Evolutionary conservation across 2,329 filamentous ascomycete genomes (phyloP).

Genomic region (Pestalotiopsis sp.): DNA sequence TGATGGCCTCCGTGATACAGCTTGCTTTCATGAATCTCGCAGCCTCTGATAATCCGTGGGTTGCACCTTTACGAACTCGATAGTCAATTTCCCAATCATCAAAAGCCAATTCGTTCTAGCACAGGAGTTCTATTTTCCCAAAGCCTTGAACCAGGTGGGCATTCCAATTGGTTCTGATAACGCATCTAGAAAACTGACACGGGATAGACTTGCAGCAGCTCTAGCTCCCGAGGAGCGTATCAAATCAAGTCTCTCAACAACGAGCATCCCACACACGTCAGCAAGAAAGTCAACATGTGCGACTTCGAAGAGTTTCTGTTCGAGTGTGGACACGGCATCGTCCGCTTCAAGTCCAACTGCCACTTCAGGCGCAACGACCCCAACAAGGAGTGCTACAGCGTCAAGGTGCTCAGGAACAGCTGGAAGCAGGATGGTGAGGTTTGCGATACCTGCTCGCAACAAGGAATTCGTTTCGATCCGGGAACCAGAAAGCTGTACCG

Average conservation of each 20-base stretch:
- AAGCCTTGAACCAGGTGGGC: no score
- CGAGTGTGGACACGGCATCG: slow-evolving; percentile 60
- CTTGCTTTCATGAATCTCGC: not conserved
- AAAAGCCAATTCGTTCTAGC: no score
- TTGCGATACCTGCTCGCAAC: slow-evolving; percentile 48
- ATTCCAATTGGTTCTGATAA: no score
- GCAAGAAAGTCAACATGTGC: slow-evolving; percentile 55
- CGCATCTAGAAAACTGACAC: no score
- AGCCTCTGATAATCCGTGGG: no score
- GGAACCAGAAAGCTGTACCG: not conserved
- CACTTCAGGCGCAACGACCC: slow-evolving; percentile 75
- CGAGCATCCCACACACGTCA: not conserved
- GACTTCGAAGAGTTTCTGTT: slow-evolving; percentile 71
- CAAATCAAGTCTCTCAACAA: no score
- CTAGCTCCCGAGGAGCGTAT: no score
- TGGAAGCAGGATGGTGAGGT: slow-evolving; percentile 52
- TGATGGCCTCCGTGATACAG: no score
- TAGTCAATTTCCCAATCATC: no score
- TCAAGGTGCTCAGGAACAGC: slow-evolving; percentile 64
- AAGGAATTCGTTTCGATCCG: slow-evolving; percentile 16
- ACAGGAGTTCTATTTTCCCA: no score
- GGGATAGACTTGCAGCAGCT: no score
- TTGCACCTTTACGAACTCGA: no score
- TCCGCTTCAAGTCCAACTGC: slow-evolving; percentile 67
- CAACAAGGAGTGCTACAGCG: slow-evolving; percentile 66